Base-by-base conservation (phyloP, 116 monocot species). In the Thalassia testudinum region DNA sequence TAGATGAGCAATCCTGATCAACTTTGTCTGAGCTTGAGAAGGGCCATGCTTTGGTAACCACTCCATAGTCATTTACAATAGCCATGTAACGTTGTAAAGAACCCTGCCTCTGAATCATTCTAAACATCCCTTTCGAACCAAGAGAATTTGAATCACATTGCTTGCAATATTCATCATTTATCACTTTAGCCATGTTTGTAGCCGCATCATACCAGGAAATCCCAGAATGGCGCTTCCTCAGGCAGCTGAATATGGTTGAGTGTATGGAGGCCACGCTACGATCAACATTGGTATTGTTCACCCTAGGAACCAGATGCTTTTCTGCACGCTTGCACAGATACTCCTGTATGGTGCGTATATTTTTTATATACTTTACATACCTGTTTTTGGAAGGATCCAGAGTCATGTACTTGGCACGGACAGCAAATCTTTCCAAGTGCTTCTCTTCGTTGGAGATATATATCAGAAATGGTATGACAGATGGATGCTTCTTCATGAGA, bases 241-340 rank as follows among this genome's bases (percentile, higher is more conserved):
- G 42, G 53, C 78, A 69, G 69, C 78, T 69, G 57, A 78, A 78
- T 30, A 78, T 57, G 19, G 78, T 72, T 14, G 72, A 64, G 69
- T 78, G 78, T 48, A 78, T 72, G 15, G 69, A 38, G 17, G 78
- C 78, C n/a, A 78, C 72, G 69, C 78, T 78, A 10, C 61, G 54
- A 28, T 78, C 78, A 44, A 78, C 78, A 57, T 78, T 78, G 1
- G 78, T 78, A 56, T 78, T 78, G 61, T 72, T 78, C 69, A 78
- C 51, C 54, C 68, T 78, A 18, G 78, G 78, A n/a, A 78, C 69
- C 59, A 72, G 34, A 52, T 78, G 72, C 44, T 78, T 78, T 17
- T 78, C 78, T 25, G 78, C 72, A 47, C 78, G 72, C 13, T 78
- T 78, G 60, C 69, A 72, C 1, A 78, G 53, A 27, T 78, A 78